These are phyloP conservation scores for Botrytis hyacinthi DNA, from an alignment of 2,329 filamentous ascomycete genomes.

Conservation along the genomic window DNA sequence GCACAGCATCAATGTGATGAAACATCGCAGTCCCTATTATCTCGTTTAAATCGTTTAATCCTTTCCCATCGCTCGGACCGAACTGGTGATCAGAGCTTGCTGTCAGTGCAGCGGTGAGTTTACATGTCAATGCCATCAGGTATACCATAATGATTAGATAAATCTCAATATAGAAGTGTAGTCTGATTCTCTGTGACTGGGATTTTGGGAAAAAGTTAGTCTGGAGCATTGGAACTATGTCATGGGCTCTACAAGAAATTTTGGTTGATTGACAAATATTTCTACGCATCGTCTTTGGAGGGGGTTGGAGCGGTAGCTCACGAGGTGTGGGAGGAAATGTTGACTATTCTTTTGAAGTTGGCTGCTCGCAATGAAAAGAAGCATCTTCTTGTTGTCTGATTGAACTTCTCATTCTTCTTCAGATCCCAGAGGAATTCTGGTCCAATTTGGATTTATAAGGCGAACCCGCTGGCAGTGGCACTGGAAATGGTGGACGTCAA, in stretches of 20 bases:
- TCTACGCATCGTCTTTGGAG: not conserved
- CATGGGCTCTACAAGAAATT: not conserved
- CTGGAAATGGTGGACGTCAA: too few relatives aligned
- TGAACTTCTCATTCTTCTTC: not conserved
- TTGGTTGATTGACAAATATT: not conserved
- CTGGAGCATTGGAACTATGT: not conserved
- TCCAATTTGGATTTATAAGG: not conserved
- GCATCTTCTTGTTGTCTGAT: not conserved
- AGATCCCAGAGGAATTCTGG: not conserved
- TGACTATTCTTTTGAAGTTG: not conserved
- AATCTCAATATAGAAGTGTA: not conserved
- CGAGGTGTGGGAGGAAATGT: not conserved
- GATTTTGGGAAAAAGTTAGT: not conserved
- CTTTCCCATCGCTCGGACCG: not conserved
- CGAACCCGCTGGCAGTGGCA: not conserved
- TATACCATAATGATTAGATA: too few relatives aligned
- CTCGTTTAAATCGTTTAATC: not conserved
- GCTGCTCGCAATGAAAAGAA: not conserved
- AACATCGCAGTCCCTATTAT: too few relatives aligned
- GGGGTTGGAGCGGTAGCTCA: not conserved
- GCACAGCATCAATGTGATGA: not conserved
- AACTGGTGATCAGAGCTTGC: not conserved
- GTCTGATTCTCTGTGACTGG: not conserved
- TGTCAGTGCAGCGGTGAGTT: not conserved
- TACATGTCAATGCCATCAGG: not conserved